Conservation (phyloP, 768 basidiomycete genomes). For the Naganishia kalamii region DNA sequence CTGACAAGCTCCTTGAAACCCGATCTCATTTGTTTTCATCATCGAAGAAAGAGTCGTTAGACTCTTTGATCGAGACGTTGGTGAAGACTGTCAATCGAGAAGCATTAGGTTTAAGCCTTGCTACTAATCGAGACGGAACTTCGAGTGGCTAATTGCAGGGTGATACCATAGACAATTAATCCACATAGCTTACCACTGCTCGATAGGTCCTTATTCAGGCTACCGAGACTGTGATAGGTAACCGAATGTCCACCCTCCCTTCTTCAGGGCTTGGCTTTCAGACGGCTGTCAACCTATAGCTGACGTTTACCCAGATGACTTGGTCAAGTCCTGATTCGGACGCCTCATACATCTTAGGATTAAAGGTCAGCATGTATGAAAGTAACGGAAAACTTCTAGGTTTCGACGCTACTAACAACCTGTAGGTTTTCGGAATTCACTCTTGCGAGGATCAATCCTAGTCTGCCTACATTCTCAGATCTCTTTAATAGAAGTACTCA, state of each 20-base stretch:
- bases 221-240: neutral
- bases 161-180: slow-evolving; percentile 48
- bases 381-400: neutral
- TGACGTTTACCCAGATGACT: slow-evolving; percentile 4
- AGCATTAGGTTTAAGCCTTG: slow-evolving; percentile 31
- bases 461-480: neutral
- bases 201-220: slow-evolving; percentile 1
- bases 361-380: slow-evolving; percentile 4
- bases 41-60: slow-evolving; percentile 43
- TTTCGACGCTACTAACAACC: neutral
- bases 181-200: slow-evolving; percentile 35
- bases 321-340: slow-evolving; percentile 1
- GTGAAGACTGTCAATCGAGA: slow-evolving; percentile 46
- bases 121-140: slow-evolving; percentile 42
- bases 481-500: slow-evolving; percentile 1
- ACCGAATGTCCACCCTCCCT: neutral
- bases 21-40: slow-evolving; percentile 51
- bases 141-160: slow-evolving; percentile 46
- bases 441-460: no score
- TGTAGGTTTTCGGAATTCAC: neutral
- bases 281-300: slow-evolving; percentile 2
- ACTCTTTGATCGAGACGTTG: slow-evolving; percentile 43
- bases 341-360: slow-evolving; percentile 6
- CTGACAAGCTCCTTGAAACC: slow-evolving; percentile 49
- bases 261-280: neutral